These are phyloP conservation scores for Linnemannia hyalina DNA, from an alignment of 192 early-diverging fungal species.

Conservation along the genomic window DNA sequence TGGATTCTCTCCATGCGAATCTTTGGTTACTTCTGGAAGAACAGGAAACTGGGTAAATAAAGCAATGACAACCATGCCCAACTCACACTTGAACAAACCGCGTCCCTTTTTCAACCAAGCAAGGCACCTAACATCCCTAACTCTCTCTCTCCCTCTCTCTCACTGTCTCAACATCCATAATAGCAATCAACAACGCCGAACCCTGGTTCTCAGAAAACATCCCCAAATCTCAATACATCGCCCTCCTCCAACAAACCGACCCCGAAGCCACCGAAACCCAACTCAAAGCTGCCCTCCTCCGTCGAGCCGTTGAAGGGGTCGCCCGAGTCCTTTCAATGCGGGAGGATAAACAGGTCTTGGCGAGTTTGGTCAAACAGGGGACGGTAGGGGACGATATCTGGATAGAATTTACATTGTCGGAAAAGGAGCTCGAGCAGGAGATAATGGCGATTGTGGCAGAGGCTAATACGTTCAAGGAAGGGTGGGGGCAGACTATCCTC, in stretches of 20 bases:
- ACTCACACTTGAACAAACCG: background rate
- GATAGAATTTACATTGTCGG: slow-evolving; percentile 80
- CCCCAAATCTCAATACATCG: slow-evolving; percentile 75
- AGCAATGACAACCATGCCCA: background rate
- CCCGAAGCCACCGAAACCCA: slow-evolving; percentile 69
- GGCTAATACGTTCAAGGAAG: slow-evolving; percentile 80
- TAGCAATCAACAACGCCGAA: slow-evolving; percentile 61
- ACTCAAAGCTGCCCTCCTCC: slow-evolving; percentile 81
- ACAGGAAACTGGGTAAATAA: slow-evolving; percentile 33
- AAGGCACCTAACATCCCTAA: background rate
- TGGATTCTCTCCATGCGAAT: slow-evolving; percentile 55
- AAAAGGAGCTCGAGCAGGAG: slow-evolving; percentile 84
- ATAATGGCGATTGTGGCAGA: slow-evolving; percentile 84
- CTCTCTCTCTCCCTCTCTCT: background rate
- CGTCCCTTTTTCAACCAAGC: background rate
- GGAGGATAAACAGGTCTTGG: slow-evolving; percentile 84
- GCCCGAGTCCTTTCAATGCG: slow-evolving; percentile 79
- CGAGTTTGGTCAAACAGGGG: slow-evolving; percentile 80
- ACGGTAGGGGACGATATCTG: slow-evolving; percentile 87
- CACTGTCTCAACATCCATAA: background rate
- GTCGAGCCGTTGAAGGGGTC: slow-evolving; percentile 85
- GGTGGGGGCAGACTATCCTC: slow-evolving; percentile 91
- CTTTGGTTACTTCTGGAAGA: slow-evolving; percentile 54
- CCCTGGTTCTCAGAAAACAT: slow-evolving; percentile 78
- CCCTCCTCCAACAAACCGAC: slow-evolving; percentile 68